Conservation (phyloP, 192 early-diverging fungal genomes). For the Kickxella alabastrina region DNA sequence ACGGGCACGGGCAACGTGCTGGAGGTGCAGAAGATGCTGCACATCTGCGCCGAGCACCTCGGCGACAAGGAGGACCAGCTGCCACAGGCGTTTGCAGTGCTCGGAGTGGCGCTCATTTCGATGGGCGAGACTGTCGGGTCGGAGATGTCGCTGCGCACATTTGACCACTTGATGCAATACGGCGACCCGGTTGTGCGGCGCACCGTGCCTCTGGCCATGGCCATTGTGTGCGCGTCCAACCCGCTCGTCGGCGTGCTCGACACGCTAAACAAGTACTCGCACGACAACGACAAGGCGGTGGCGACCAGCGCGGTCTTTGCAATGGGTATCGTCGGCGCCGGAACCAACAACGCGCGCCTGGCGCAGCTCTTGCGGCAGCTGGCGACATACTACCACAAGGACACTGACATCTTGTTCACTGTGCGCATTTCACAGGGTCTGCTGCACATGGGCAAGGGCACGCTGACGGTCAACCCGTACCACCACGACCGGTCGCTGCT, state of each 20-base stretch:
- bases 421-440: slow-evolving; percentile 57
- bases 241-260: slow-evolving; percentile 90
- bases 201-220: slow-evolving; percentile 92
- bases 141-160: slow-evolving; percentile 92
- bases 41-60: slow-evolving; percentile 92
- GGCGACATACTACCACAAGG: slow-evolving; percentile 95
- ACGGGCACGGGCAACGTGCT: slow-evolving; percentile 95
- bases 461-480: slow-evolving; percentile 93
- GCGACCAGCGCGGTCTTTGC: slow-evolving; percentile 96
- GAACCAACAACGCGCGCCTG: slow-evolving; percentile 97
- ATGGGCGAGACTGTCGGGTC: slow-evolving; percentile 97
- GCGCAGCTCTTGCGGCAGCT: slow-evolving; percentile 97
- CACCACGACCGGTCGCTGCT: slow-evolving; percentile 88
- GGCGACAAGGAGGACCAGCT: slow-evolving; percentile 82
- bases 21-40: slow-evolving; percentile 94
- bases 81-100: slow-evolving; percentile 91
- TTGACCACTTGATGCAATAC: slow-evolving; percentile 99
- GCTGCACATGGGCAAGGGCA: slow-evolving; percentile 95
- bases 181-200: slow-evolving; percentile 93
- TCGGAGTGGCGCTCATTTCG: slow-evolving; percentile 92
- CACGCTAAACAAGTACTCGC: slow-evolving; percentile 95
- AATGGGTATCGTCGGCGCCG: slow-evolving; percentile 97
- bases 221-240: slow-evolving; percentile 93
- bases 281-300: slow-evolving; percentile 95
- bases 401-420: slow-evolving; percentile 61